Evolutionary conservation across 202 grass and related monocot genomes (phyloP).

Genomic region (Zizania palustris): DNA sequence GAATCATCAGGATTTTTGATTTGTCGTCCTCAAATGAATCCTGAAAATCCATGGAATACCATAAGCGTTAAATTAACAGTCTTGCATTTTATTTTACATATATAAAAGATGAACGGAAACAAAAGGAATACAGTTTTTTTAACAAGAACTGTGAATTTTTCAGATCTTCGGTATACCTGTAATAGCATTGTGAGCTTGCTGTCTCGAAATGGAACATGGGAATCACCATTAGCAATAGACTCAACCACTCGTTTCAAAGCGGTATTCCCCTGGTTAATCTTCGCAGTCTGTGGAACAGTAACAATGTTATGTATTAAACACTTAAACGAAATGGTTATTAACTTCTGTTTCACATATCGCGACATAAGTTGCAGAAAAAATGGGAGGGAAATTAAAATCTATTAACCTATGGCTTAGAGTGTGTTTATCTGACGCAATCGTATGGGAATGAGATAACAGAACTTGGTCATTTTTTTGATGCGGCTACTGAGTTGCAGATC

Average conservation of each 20-base stretch:
- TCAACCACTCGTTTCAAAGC: constrained; percentile 94
- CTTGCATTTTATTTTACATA: neutral
- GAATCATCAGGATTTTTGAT: constrained; percentile 98
- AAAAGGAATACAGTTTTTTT: neutral
- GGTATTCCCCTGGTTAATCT: constrained; percentile 90
- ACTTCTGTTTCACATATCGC: neutral
- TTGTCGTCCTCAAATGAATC: constrained; percentile 94
- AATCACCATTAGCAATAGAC: constrained; percentile 91
- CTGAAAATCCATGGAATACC: constrained; percentile 51
- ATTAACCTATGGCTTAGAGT: neutral
- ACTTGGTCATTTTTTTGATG: neutral
- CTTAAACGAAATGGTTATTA: constrained; percentile 3
- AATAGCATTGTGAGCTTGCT: constrained; percentile 97
- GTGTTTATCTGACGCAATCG: neutral
- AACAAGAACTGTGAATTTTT: constrained; percentile 8
- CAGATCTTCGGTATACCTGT: constrained; percentile 57
- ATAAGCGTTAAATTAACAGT: constrained; percentile 14
- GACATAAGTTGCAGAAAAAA: neutral
- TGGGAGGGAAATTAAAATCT: neutral
- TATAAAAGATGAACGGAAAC: neutral
- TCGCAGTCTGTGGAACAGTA: constrained; percentile 68
- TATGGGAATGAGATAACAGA: constrained; percentile 12
- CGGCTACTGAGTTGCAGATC: neutral
- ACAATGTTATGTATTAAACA: constrained; percentile 5
- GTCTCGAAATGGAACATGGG: constrained; percentile 92